Base-by-base conservation (phyloP, 495 filamentous ascomycete species). In the Hyaloscypha bicolor region DNA sequence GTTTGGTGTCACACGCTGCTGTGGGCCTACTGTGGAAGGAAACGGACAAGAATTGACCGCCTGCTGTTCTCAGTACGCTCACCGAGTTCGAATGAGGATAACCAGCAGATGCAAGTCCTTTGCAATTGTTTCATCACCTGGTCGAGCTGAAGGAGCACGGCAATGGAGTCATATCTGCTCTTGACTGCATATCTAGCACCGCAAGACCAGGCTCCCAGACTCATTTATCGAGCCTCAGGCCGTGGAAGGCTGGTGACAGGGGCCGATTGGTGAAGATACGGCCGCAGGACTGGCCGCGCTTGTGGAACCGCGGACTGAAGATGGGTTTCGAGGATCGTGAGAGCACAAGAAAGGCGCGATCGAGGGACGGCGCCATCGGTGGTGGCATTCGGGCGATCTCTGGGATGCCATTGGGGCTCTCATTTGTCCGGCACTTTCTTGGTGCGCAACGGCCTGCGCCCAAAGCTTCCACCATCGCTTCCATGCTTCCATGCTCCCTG, bases 341-440 rank as follows among this genome's bases (percentile, higher is more conserved):
- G 1, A 48, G 42, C 9, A 48, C 0, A 3, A 19, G 11, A 61
- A 33, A 31, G 31, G 21, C n/a, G 4, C 59, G 8, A 35, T 42
- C 64, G 64, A 66, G 35, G 52, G 56, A 53, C 45, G 25, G 37
- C 55, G 55, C 52, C 52, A 30, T 31, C 21, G 53, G 57, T 68
- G 61, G 37, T 60, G 39, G 32, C 65, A 52, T 32, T 33, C 35
- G 1, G 37, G 0, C 31, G 35, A 62, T 62, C 9, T n/a, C 45
- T 53, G 55, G 67, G 62, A 52, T 32, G 37, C 14, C 8, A 32
- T 9, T 21, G 14, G 64, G 6, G 12, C n/a, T 39, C n/a, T 60
- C 58, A 71, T 71, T 68, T 65, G 65, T 66, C 69, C 69, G 69
- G 69, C 66, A 71, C 48, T 71, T 25, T 25, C 25, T 25, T 67